Evolutionary conservation across 257 asterid species (phyloP).

Genomic region (Catharanthus roseus): DNA sequence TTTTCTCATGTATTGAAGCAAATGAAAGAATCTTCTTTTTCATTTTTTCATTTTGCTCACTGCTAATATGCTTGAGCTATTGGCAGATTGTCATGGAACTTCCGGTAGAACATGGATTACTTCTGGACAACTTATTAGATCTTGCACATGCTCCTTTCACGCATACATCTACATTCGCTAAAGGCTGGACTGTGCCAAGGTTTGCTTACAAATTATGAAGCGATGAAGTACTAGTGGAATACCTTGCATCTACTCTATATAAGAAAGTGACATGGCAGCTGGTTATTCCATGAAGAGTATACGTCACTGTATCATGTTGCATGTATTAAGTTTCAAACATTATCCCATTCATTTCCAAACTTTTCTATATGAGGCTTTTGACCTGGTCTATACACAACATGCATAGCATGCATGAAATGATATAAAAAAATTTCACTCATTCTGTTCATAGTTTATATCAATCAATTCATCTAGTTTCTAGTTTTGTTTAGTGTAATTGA

Average conservation of each 20-base stretch:
- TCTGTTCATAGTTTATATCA: no score
- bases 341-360: neutral
- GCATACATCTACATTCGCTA: conserved; percentile 92
- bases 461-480: neutral
- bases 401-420: neutral
- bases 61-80: conserved; percentile 11
- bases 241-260: neutral
- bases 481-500: neutral
- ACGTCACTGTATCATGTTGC: neutral
- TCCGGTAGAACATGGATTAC: conserved; percentile 90
- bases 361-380: neutral
- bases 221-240: neutral
- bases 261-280: neutral
- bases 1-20: neutral
- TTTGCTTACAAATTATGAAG: conserved; percentile 11
- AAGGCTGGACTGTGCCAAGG: conserved; percentile 98
- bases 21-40: neutral
- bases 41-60: conserved; percentile 9
- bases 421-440: neutral
- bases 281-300: neutral
- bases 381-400: neutral
- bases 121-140: conserved; percentile 91
- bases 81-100: conserved; percentile 89
- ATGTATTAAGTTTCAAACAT: neutral
- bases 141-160: conserved; percentile 98